Conservation (phyloP, 2,329 filamentous ascomycete species). For the Monosporascus sp. region DNA sequence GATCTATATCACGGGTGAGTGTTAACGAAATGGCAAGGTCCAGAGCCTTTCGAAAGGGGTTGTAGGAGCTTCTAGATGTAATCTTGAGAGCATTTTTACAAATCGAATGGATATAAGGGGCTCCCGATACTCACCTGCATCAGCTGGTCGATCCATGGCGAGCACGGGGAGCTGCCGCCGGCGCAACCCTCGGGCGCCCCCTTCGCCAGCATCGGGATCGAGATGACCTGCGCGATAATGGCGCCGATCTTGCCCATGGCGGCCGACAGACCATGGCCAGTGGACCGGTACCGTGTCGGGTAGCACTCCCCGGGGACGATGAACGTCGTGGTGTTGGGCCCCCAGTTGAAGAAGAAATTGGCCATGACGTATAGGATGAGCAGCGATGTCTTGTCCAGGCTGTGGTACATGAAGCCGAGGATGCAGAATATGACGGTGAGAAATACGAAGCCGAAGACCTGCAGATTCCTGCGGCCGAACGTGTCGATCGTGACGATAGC, state of each 20-base stretch:
- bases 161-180: slow-evolving; percentile 43
- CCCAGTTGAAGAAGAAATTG: slow-evolving; percentile 63
- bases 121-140: slow-evolving; percentile 41
- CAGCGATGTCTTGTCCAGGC: slow-evolving; percentile 41
- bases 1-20: slow-evolving; percentile 32
- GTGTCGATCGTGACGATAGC: slow-evolving; percentile 69
- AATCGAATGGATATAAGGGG: too few relatives aligned
- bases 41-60: background rate
- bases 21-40: background rate
- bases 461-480: slow-evolving; percentile 71
- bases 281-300: slow-evolving; percentile 57
- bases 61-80: background rate
- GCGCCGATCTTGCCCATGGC: slow-evolving; percentile 64
- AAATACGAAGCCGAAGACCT: slow-evolving; percentile 56
- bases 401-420: slow-evolving; percentile 55
- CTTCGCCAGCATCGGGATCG: slow-evolving; percentile 54
- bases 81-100: too few relatives aligned
- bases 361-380: slow-evolving; percentile 58
- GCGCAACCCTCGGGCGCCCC: slow-evolving; percentile 46
- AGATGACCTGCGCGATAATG: slow-evolving; percentile 61
- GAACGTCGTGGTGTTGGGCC: slow-evolving; percentile 62
- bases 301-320: slow-evolving; percentile 61
- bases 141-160: slow-evolving; percentile 63
- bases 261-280: slow-evolving; percentile 60
- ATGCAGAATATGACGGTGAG: slow-evolving; percentile 58